Base-by-base conservation (phyloP, 2,329 filamentous ascomycete genomes). In the Fusarium sambucinum region DNA sequence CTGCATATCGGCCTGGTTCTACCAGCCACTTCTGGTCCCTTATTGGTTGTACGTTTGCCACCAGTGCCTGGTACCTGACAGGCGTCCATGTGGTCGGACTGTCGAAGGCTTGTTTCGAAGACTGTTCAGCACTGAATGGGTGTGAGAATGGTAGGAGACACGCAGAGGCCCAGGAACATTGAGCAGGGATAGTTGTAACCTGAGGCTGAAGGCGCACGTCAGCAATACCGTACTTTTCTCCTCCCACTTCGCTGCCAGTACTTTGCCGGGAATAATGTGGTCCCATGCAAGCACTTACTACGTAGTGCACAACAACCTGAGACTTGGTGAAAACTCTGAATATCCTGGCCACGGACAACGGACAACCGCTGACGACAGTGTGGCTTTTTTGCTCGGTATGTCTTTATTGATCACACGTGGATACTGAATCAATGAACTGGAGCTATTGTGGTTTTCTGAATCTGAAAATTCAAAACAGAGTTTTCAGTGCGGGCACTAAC, bases 11-110 rank as follows among this genome's bases (percentile, higher is more conserved):
- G 54, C 55, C 61, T 60, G 48, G 38, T 41, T 46, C 52, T 51
- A 54, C 40, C 35, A 27, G 55, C 37, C 37, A 37, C 42, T 45
- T 64, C 55, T 47, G 42, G 12, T 30, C 46, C 50, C 46, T 63
- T 58, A 80, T 80, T 81, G 79, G 80, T 46, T 69, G 54, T 61
- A 40, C 54, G 32, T 54, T 67, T 57, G 46, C 71, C 70, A 67
- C 62, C 68, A 53, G 77, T 77, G 71, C 77, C 79, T 78, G 79
- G 80, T 82, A 77, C 80, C 80, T 82, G 79, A 76, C 78, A 78
- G 74, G 60, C 61, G 68, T 73, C 77, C 77, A 80, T 80, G 77
- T 80, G 79, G 78, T 74, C 68, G 67, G 72, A 74, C 73, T 71
- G 79, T 40, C 72, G 79, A 76, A 79, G 78, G 79, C 67, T 73